Conservation (phyloP, 176 grass and related monocot genomes). For the Ensete ventricosum region DNA sequence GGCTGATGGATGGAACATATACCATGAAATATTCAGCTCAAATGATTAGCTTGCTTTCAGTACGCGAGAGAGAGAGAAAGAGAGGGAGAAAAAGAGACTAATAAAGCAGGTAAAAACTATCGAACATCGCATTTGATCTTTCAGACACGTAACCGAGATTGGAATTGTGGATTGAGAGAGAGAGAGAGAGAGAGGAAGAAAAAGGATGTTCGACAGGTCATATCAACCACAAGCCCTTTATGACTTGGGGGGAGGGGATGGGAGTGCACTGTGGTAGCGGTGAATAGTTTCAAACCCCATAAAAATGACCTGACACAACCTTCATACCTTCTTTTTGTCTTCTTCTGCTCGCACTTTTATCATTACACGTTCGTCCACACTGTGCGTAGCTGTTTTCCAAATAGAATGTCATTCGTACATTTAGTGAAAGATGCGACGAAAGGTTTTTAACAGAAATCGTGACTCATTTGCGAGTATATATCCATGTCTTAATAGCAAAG, state of each 20-base stretch:
- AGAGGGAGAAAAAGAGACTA: conserved; percentile 5
- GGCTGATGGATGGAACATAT: conserved; percentile 27
- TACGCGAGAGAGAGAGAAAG: neutral
- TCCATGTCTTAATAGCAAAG: too few species aligned
- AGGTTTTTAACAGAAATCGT: too few species aligned
- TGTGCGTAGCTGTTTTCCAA: too few species aligned
- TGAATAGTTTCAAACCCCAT: neutral
- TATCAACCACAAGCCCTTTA: conserved; percentile 30
- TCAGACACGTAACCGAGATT: neutral
- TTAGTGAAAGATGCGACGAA: too few species aligned
- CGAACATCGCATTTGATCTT: neutral
- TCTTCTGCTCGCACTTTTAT: neutral
- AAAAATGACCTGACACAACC: conserved; percentile 18
- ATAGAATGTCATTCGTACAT: too few species aligned
- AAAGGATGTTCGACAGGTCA: conserved; percentile 35
- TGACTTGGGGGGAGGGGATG: neutral
- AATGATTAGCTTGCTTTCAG: conserved; percentile 31
- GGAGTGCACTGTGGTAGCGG: conserved; percentile 3
- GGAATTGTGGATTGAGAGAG: neutral
- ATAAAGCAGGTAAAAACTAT: neutral
- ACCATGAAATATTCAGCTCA: conserved; percentile 23
- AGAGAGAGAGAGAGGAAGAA: neutral
- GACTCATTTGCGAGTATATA: too few species aligned
- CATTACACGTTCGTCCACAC: neutral
- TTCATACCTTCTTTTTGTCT: conserved; percentile 26